These are phyloP conservation scores for Pestalotiopsis sp. DNA, from an alignment of 2,329 filamentous ascomycete genomes.

Conservation along the genomic window DNA sequence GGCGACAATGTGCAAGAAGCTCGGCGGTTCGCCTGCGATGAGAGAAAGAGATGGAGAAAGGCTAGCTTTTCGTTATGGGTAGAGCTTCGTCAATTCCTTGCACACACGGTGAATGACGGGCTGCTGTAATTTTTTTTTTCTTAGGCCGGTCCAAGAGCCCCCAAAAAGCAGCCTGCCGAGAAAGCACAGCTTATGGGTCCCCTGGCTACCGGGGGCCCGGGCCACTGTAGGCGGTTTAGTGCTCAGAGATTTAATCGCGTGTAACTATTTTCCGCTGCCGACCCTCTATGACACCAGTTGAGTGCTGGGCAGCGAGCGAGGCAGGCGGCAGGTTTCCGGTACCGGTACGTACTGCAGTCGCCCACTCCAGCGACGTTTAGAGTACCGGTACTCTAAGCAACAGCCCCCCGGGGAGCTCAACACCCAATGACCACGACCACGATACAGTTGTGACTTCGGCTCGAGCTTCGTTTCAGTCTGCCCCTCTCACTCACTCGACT, in stretches of 20 bases:
- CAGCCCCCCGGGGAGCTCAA: background rate
- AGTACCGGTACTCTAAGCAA: background rate
- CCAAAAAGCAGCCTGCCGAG: conserved; percentile 7
- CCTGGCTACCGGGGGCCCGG: background rate
- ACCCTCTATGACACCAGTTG: background rate
- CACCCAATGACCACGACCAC: background rate
- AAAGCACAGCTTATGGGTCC: background rate
- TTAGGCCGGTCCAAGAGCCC: background rate
- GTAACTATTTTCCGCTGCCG: conserved; percentile 13
- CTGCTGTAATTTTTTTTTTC: conserved; percentile 7
- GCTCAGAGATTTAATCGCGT: background rate
- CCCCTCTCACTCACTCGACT: background rate
- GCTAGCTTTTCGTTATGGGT: conserved; percentile 4
- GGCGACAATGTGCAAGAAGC: background rate
- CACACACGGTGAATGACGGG: background rate
- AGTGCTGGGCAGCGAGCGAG: background rate
- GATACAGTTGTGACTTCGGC: background rate
- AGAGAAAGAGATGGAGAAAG: background rate
- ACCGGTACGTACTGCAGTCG: background rate
- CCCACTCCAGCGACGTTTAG: background rate
- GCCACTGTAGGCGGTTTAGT: background rate
- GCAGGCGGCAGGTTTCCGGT: background rate
- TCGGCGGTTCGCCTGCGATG: background rate
- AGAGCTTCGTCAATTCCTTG: conserved; percentile 5
- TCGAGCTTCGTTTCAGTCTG: background rate